These are phyloP conservation scores for Trichoderma sp. DNA, from an alignment of 2,329 filamentous ascomycete genomes.

Conservation along the genomic window DNA sequence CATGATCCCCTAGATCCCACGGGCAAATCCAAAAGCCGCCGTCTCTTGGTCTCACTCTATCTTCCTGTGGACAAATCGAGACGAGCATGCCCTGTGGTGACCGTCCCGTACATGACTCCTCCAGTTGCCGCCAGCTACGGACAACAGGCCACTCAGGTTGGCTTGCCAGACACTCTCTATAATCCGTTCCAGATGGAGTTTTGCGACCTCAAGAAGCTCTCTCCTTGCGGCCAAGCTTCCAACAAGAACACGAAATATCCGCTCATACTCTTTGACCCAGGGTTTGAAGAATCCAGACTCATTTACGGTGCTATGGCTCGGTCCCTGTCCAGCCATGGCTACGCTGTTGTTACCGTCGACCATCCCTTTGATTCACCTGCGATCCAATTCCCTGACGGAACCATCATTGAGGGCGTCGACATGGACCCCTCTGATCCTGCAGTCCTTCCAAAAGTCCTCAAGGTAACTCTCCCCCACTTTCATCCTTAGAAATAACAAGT, in stretches of 20 bases:
- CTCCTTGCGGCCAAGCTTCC: slow-evolving; percentile 11
- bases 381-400: slow-evolving; percentile 46
- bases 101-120: slow-evolving; percentile 35
- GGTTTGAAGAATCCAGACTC: slow-evolving; percentile 41
- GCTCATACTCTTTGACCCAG: slow-evolving; percentile 45
- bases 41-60: slow-evolving; percentile 32
- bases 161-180: slow-evolving; percentile 34
- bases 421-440: slow-evolving; percentile 18
- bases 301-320: slow-evolving; percentile 43
- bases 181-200: slow-evolving; percentile 27
- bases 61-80: slow-evolving; percentile 28
- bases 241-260: slow-evolving; percentile 10
- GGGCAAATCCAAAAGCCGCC: slow-evolving; percentile 23
- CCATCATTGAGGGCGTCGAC: slow-evolving; percentile 28
- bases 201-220: slow-evolving; percentile 24
- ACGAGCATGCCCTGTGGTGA: slow-evolving; percentile 23
- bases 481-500: neutral
- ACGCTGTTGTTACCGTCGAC: slow-evolving; percentile 46
- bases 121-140: slow-evolving; percentile 32
- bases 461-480: slow-evolving; percentile 18
- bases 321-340: slow-evolving; percentile 45
- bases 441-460: slow-evolving; percentile 23
- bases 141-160: slow-evolving; percentile 25
- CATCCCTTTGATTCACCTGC: slow-evolving; percentile 45
- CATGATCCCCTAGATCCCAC: slow-evolving; percentile 34